Evolutionary conservation across 352 stramenopile genomes (phyloP).

Genomic region (Phytophthora chlamydospora): DNA sequence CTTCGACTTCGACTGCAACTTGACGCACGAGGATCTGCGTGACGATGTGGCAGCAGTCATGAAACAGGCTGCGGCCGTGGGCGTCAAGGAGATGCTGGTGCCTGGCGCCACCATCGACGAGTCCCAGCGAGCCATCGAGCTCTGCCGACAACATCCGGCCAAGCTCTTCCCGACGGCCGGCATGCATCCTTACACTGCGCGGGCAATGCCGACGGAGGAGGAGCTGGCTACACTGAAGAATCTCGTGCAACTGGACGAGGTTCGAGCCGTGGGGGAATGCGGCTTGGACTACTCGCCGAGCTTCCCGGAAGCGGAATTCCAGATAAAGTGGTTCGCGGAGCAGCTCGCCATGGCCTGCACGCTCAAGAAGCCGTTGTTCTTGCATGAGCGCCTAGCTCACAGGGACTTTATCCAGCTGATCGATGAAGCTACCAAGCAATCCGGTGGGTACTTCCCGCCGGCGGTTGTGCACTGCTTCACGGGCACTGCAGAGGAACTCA

Average conservation of each 20-base stretch:
- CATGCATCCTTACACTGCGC: conserved; percentile 80
- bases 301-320: conserved; percentile 51
- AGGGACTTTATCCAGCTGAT: conserved; percentile 77
- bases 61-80: conserved; percentile 36
- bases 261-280: conserved; percentile 75
- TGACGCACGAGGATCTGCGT: conserved; percentile 73
- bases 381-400: conserved; percentile 84
- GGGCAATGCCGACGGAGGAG: conserved; percentile 37
- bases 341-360: conserved; percentile 71
- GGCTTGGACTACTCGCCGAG: conserved; percentile 78
- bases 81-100: conserved; percentile 77
- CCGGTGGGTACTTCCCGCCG: conserved; percentile 48
- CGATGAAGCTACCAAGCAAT: conserved; percentile 47
- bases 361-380: conserved; percentile 79
- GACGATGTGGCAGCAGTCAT: conserved; percentile 50
- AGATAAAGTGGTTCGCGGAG: conserved; percentile 70
- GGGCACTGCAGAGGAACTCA: conserved; percentile 69
- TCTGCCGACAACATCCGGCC: conserved; percentile 53
- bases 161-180: conserved; percentile 76
- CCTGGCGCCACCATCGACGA: conserved; percentile 75
- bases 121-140: conserved; percentile 57
- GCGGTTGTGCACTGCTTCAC: conserved; percentile 94
- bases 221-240: conserved; percentile 41
- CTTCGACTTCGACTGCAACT: conserved; percentile 87
- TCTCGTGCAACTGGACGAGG: conserved; percentile 43